These are phyloP conservation scores for Gossypium australe DNA, from an alignment of 345 rosid species.

Conservation along the genomic window DNA sequence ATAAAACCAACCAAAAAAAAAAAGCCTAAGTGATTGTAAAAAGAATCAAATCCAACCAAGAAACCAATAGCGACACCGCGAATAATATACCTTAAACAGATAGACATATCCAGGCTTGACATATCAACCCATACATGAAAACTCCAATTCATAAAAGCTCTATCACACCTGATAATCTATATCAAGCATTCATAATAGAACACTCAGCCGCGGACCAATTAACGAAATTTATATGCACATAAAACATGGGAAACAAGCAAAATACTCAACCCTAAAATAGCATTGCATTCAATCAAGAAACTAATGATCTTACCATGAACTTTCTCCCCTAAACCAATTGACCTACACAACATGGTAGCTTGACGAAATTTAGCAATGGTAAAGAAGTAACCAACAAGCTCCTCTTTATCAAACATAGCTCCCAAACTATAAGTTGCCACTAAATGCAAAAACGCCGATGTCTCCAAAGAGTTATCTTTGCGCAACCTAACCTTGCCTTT, in stretches of 20 bases:
- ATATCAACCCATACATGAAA: not conserved
- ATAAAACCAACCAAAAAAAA: not conserved
- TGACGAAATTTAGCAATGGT: constrained; percentile 38
- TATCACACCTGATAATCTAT: not conserved
- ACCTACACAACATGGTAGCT: constrained; percentile 39
- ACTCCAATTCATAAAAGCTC: not conserved
- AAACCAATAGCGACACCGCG: not conserved
- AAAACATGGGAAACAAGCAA: not conserved
- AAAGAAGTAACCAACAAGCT: constrained; percentile 41
- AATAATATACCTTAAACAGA: constrained; percentile 2
- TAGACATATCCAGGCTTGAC: not conserved
- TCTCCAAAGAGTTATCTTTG: constrained; percentile 32
- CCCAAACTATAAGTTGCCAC: constrained; percentile 47
- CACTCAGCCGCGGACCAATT: not conserved
- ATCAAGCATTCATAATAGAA: not conserved
- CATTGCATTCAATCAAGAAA: not conserved
- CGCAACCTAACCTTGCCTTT: constrained; percentile 28
- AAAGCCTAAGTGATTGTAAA: not conserved
- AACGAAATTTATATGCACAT: not conserved
- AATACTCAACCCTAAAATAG: constrained; percentile 1
- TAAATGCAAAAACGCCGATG: constrained; percentile 50
- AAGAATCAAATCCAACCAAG: not conserved
- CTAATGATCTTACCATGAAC: constrained; percentile 32
- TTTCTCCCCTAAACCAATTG: constrained; percentile 45
- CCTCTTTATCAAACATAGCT: constrained; percentile 31